Conservation (phyloP, 495 filamentous ascomycete species). For the Aspergillus ellipticus region DNA sequence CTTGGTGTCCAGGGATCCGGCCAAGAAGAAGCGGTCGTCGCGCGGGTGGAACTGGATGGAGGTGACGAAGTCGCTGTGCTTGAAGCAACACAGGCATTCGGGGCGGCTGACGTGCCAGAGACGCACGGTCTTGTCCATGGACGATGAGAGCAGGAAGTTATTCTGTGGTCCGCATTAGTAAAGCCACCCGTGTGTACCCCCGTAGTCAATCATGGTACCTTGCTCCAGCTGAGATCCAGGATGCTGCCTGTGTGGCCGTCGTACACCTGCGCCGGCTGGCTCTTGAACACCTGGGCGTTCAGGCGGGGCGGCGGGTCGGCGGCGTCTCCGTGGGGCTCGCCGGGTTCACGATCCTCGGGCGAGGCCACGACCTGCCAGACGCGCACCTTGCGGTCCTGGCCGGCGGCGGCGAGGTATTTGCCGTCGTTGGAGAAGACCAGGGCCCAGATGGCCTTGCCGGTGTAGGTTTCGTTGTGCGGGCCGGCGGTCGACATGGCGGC, state of each 20-base stretch:
- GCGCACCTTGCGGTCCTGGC: conserved; percentile 80
- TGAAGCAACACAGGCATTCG: conserved; percentile 92
- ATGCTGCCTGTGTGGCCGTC: conserved; percentile 83
- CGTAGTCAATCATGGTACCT: conserved; percentile 45
- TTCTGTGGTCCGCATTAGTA: conserved; percentile 50
- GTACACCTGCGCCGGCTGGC: conserved; percentile 73
- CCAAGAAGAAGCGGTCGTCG: conserved; percentile 95
- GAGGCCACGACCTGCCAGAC: conserved; percentile 89
- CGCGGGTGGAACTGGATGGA: conserved; percentile 91
- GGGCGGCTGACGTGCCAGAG: conserved; percentile 85
- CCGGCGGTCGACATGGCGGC: conserved; percentile 26
- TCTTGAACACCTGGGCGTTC: conserved; percentile 87
- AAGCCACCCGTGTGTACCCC: background rate
- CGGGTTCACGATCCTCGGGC: conserved; percentile 67
- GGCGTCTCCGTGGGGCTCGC: conserved; percentile 68
- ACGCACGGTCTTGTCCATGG: conserved; percentile 96
- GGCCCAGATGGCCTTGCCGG: conserved; percentile 73
- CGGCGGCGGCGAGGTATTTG: conserved; percentile 82
- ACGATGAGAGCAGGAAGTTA: conserved; percentile 93
- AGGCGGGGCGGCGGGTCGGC: conserved; percentile 50
- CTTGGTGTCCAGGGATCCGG: conserved; percentile 89
- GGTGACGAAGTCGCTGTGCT: conserved; percentile 94
- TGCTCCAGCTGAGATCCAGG: conserved; percentile 94
- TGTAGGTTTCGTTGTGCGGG: conserved; percentile 32
- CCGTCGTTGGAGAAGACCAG: conserved; percentile 92